These are phyloP conservation scores for Cyanidium caldarium DNA, from an alignment of 23 red algal genomes.

Conservation along the genomic window DNA sequence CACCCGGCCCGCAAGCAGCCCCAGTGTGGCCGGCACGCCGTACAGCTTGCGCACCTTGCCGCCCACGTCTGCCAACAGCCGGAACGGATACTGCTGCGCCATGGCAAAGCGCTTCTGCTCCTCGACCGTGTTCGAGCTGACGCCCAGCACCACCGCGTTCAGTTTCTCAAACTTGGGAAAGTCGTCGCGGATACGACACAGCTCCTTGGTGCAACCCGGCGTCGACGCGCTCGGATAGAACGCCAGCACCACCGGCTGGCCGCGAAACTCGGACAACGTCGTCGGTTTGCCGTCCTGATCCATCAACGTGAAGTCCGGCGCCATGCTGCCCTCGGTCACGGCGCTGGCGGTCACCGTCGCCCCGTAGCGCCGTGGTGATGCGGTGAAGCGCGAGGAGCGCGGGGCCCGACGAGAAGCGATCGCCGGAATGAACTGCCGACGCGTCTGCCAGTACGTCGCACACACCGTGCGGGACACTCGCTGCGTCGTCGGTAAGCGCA, in stretches of 20 bases:
- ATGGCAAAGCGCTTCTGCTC: conserved; percentile 8
- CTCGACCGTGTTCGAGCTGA: conserved; percentile 21
- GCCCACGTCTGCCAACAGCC: conserved; percentile 36
- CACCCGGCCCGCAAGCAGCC: conserved; percentile 55
- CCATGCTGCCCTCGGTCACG: conserved; percentile 36
- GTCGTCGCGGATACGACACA: conserved; percentile 10
- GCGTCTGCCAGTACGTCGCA: no score
- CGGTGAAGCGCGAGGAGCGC: no score
- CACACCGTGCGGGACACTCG: no score
- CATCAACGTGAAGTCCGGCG: conserved; percentile 41
- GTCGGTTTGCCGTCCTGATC: conserved; percentile 47
- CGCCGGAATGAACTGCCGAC: no score
- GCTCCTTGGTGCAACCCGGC: conserved; percentile 15
- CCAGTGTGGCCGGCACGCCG: conserved; percentile 49
- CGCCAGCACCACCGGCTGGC: conserved; percentile 45
- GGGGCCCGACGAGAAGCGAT: no score
- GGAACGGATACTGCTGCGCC: conserved; percentile 21
- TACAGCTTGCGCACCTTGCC: conserved; percentile 46
- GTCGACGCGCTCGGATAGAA: conserved; percentile 40
- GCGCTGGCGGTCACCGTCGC: conserved; percentile 22
- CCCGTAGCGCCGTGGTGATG: conserved; percentile 7
- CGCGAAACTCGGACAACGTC: conserved; percentile 25
- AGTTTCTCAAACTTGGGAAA: neutral
- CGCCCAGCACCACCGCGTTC: conserved; percentile 14
- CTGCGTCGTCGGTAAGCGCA: no score